These are phyloP conservation scores for Monosporascus sp. DNA, from an alignment of 2,329 filamentous ascomycete genomes.

Conservation along the genomic window DNA sequence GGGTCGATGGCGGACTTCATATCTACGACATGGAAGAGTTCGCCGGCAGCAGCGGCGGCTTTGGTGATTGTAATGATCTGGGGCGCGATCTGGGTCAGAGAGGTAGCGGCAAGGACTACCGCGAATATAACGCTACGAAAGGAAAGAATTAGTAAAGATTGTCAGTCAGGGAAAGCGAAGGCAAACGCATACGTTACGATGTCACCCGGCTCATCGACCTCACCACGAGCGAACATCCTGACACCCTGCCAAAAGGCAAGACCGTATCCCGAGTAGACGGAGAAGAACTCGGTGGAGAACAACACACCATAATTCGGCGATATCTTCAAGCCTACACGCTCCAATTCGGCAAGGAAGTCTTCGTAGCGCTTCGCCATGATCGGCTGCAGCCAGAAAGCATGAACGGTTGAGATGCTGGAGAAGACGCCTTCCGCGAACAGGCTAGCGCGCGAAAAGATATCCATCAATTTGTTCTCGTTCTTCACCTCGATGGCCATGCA, in stretches of 20 bases:
- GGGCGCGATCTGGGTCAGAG: conserved; percentile 31
- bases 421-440: conserved; percentile 33
- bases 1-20: conserved; percentile 31
- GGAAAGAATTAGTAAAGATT: neutral
- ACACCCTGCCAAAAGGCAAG: conserved; percentile 43
- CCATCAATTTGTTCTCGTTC: neutral
- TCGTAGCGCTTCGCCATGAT: conserved; percentile 35
- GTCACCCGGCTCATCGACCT: conserved; percentile 31
- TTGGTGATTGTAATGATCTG: conserved; percentile 33
- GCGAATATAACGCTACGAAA: conserved; percentile 30
- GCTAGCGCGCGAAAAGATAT: conserved; percentile 29
- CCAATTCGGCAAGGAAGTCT: conserved; percentile 31
- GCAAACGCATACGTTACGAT: conserved; percentile 31
- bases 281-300: conserved; percentile 34
- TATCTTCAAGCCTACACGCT: conserved; percentile 32
- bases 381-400: conserved; percentile 37
- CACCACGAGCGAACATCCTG: conserved; percentile 30
- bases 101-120: conserved; percentile 32
- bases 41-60: conserved; percentile 30
- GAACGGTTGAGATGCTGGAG: conserved; percentile 34
- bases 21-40: conserved; percentile 35
- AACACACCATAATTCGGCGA: conserved; percentile 32
- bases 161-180: neutral
- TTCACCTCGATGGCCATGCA: conserved; percentile 27
- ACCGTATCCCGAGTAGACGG: conserved; percentile 37